Conservation (phyloP, 768 basidiomycete species). For the Mycena crocata region DNA sequence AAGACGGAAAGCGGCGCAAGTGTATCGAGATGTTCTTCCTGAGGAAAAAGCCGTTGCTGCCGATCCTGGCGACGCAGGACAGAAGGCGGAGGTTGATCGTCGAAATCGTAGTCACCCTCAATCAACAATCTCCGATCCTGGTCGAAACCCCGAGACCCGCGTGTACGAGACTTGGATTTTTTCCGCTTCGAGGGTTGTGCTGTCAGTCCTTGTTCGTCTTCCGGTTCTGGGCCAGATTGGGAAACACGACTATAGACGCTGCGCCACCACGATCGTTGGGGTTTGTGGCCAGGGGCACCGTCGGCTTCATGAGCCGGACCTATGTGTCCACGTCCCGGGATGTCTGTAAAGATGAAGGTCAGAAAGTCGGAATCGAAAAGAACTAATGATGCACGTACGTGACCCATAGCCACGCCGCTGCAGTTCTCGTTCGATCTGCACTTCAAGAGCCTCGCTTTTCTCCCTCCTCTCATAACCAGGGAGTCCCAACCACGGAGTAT, state of each 20-base stretch:
- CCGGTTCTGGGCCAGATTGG: conserved; percentile 49
- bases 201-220: conserved; percentile 34
- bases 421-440: conserved; percentile 66
- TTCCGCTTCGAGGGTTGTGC: conserved; percentile 26
- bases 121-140: conserved; percentile 30
- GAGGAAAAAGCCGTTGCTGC: not conserved
- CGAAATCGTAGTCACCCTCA: conserved; percentile 42
- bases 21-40: conserved; percentile 30
- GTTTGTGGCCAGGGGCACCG: conserved; percentile 36
- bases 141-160: conserved; percentile 32
- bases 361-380: not conserved
- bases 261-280: conserved; percentile 68
- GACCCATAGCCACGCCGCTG: conserved; percentile 58
- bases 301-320: conserved; percentile 29
- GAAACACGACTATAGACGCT: conserved; percentile 65
- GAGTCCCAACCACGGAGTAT: conserved; percentile 19
- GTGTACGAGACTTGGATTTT: conserved; percentile 28
- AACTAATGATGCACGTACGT: conserved; percentile 40
- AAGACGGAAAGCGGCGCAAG: conserved; percentile 35
- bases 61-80: conserved; percentile 33
- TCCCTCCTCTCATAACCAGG: conserved; percentile 55
- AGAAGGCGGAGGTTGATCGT: conserved; percentile 55
- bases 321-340: conserved; percentile 38
- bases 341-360: conserved; percentile 28
- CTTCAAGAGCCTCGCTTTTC: conserved; percentile 64